Base-by-base conservation (phyloP, 805 yeast species). In the Sugiyamaella americana region DNA sequence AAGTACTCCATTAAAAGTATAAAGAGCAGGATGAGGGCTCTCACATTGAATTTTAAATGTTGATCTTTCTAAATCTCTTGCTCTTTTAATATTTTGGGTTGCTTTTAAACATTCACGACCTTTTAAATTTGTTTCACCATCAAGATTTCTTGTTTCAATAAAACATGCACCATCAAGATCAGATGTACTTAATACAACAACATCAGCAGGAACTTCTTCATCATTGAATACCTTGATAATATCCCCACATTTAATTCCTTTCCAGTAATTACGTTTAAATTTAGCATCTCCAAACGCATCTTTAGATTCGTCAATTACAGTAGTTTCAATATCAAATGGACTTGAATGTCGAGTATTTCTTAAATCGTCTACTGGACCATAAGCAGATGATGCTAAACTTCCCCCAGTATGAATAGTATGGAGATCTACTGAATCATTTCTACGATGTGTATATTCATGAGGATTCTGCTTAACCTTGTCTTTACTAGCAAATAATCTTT, bases 181-280 rank as follows among this genome's bases (percentile, higher is more conserved):
- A 32, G 86, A 79, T 0, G 89, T 78, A 8, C 87, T 73, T 20
- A 84, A 64, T 18, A 84, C 72, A 17, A 81, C 68, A 40, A 84
- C 65, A 64, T 84, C 94, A 30, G 88, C 91, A 1, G 94, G 94
- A 16, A 84, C 74, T 58, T 81, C 85, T 51, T 83, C 87, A 62
- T 85, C 81, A 52, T 79, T 79, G 50, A 78, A 72, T 18, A 84
- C 72, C 52, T 86, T 71, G 34, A 85, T 68, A 46, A 82, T 66
- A 61, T 85, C 91, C 41, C 94, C 94, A 21, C 84, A 91, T 49
- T 72, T 73, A 37, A 84, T 79, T 54, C 77, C 78, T 62, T 84
- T 84, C 94, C 94, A 84, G 51, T 68, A 72, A 43, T 72, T 72
- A 29, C 73, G 72, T 50, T 65, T 66, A 60, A 78, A 78, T 36